These are phyloP conservation scores for Panicum hallii DNA, from an alignment of 202 grass and related monocot genomes.

Conservation along the genomic window DNA sequence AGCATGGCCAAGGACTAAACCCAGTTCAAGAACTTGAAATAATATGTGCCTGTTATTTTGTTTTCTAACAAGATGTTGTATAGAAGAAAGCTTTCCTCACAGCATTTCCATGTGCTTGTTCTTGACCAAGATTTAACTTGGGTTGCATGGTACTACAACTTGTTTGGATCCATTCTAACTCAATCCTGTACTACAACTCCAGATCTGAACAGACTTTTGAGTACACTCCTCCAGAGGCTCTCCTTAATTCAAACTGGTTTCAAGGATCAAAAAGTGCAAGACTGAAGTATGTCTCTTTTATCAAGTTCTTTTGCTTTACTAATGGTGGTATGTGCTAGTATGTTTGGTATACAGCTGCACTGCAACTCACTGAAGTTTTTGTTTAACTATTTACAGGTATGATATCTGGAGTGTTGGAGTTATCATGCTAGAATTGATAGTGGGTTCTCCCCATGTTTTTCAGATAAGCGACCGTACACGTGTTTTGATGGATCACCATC, in stretches of 20 bases:
- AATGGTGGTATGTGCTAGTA: conserved; percentile 32
- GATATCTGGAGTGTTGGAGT: conserved; percentile 99
- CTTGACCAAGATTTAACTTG: conserved; percentile 17
- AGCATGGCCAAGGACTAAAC: neutral
- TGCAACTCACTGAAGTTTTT: conserved; percentile 31
- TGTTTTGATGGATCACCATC: conserved; percentile 80
- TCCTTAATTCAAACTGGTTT: conserved; percentile 94
- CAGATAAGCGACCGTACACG: conserved; percentile 82
- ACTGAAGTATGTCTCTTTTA: conserved; percentile 72
- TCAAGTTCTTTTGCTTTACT: neutral
- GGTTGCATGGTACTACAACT: conserved; percentile 27
- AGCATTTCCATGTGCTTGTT: conserved; percentile 16
- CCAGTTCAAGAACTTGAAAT: neutral
- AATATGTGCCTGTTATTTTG: conserved; percentile 26
- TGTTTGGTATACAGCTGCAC: conserved; percentile 8
- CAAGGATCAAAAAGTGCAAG: conserved; percentile 73
- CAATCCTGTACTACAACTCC: conserved; percentile 35
- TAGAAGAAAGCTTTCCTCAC: neutral
- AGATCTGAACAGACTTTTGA: conserved; percentile 97
- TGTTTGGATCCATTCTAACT: conserved; percentile 39
- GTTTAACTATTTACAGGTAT: conserved; percentile 66
- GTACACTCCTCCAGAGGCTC: conserved; percentile 94
- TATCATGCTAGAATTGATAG: conserved; percentile 94
- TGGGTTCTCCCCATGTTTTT: conserved; percentile 96
- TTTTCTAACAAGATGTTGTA: neutral